Evolutionary conservation across 208 protist species (phyloP).

Genomic region (Leishmania arabica): DNA sequence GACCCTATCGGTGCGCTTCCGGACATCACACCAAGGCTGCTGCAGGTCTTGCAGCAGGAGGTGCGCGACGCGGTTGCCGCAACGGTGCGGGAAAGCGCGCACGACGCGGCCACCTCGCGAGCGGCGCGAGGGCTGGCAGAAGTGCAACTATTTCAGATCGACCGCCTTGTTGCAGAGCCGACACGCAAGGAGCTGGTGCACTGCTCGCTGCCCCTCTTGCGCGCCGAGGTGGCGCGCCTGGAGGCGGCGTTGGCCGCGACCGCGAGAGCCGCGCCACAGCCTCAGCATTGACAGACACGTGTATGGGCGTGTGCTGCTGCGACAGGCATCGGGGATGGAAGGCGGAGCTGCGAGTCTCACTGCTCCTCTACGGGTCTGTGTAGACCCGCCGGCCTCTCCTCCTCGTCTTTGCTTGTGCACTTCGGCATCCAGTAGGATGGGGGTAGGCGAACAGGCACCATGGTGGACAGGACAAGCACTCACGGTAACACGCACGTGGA

Average conservation of each 20-base stretch:
- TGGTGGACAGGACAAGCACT: neutral
- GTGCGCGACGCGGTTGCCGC: constrained; percentile 32
- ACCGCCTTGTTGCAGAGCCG: constrained; percentile 48
- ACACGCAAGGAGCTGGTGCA: constrained; percentile 28
- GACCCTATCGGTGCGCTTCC: constrained; percentile 10
- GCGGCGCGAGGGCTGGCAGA: constrained; percentile 44
- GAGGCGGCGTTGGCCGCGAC: constrained; percentile 31
- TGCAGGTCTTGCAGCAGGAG: constrained; percentile 38
- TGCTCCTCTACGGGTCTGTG: neutral
- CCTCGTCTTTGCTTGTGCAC: neutral
- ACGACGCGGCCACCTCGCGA: constrained; percentile 30
- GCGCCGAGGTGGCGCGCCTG: constrained; percentile 49
- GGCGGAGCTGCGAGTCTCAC: neutral
- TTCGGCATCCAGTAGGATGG: neutral
- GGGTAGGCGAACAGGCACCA: neutral
- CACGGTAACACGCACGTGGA: neutral
- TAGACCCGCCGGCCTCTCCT: neutral
- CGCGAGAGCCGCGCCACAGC: neutral
- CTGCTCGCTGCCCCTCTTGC: constrained; percentile 37
- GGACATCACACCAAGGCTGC: constrained; percentile 16
- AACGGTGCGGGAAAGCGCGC: constrained; percentile 25
- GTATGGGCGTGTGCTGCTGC: neutral
- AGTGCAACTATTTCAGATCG: constrained; percentile 45
- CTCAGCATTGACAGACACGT: neutral
- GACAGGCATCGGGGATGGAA: neutral